phyloP scores from a whole-genome alignment of 2,329 filamentous ascomycete species.

The Neocucurbitaria cava region DNA sequence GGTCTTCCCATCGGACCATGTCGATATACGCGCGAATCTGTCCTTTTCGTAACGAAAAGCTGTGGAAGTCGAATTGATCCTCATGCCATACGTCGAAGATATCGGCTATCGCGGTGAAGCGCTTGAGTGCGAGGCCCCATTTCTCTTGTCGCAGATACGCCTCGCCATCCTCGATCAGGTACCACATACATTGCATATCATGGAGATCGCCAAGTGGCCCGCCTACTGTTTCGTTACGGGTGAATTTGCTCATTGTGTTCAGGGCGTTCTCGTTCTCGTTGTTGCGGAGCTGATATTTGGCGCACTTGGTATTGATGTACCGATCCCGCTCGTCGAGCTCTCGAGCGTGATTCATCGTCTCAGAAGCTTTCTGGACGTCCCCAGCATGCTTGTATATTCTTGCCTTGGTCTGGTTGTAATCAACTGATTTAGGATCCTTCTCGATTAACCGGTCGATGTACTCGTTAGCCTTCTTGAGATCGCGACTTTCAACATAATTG shows the following conservation, averaged over 20 bases:
- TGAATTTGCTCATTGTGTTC: constrained; percentile 92
- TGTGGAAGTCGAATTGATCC: constrained; percentile 98
- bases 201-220: constrained; percentile 89
- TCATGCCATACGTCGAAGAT: constrained; percentile 99
- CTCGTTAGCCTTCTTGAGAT: constrained; percentile 80
- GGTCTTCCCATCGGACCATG: constrained; percentile 96
- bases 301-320: constrained; percentile 98
- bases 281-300: constrained; percentile 95
- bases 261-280: constrained; percentile 87
- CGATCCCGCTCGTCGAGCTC: constrained; percentile 87
- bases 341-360: constrained; percentile 87
- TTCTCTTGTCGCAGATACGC: constrained; percentile 84
- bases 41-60: constrained; percentile 94
- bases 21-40: constrained; percentile 94
- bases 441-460: constrained; percentile 86
- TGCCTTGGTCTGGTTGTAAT: constrained; percentile 94
- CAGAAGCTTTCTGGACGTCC: constrained; percentile 78
- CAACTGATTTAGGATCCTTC: constrained; percentile 79
- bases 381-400: constrained; percentile 92
- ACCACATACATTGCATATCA: constrained; percentile 99
- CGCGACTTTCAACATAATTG: constrained; percentile 87
- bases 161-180: constrained; percentile 91
- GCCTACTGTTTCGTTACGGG: constrained; percentile 84
- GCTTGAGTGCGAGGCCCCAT: constrained; percentile 84
- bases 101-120: constrained; percentile 85